A percentile compares a stretch with the other conserved stretches of the same genome.
Evolutionary conservation across 495 filamentous ascomycete species (phyloP).

Genomic region (Penicillium cosmopolitanum): DNA sequence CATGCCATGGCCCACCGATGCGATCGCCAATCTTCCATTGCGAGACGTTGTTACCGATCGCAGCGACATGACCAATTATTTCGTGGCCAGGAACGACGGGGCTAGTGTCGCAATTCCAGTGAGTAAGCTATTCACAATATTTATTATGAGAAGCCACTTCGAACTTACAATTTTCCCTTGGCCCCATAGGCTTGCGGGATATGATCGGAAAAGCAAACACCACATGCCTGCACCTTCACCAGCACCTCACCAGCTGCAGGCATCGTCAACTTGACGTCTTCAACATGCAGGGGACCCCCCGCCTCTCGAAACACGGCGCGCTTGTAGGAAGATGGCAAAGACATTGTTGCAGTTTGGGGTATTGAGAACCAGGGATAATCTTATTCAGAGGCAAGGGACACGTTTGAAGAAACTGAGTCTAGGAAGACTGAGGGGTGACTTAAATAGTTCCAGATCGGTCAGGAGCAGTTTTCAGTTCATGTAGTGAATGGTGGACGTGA

Average conservation of each 20-base stretch:
- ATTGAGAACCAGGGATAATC: background rate
- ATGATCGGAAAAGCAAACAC: conserved; percentile 55
- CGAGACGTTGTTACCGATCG: conserved; percentile 47
- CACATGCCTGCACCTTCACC: conserved; percentile 57
- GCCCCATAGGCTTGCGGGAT: conserved; percentile 39
- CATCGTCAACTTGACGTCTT: conserved; percentile 45
- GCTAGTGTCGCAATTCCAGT: conserved; percentile 9
- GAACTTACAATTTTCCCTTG: conserved; percentile 41
- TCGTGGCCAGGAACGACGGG: conserved; percentile 61
- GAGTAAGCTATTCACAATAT: background rate
- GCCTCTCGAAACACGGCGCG: conserved; percentile 46
- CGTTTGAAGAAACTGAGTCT: background rate
- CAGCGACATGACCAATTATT: conserved; percentile 55
- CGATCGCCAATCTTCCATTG: conserved; percentile 52
- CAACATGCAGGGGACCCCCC: conserved; percentile 41
- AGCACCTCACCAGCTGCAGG: conserved; percentile 51
- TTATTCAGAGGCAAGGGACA: background rate
- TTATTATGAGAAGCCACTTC: background rate
- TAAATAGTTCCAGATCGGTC: background rate
- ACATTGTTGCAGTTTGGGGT: conserved; percentile 6
- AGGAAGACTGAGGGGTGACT: background rate
- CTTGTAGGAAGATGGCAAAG: conserved; percentile 51
- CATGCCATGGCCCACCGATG: conserved; percentile 60
- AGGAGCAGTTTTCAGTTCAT: too few species aligned
- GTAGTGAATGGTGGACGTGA: too few species aligned